Evolutionary conservation across 345 rosid species (phyloP).

Genomic region (Brassica napus): DNA sequence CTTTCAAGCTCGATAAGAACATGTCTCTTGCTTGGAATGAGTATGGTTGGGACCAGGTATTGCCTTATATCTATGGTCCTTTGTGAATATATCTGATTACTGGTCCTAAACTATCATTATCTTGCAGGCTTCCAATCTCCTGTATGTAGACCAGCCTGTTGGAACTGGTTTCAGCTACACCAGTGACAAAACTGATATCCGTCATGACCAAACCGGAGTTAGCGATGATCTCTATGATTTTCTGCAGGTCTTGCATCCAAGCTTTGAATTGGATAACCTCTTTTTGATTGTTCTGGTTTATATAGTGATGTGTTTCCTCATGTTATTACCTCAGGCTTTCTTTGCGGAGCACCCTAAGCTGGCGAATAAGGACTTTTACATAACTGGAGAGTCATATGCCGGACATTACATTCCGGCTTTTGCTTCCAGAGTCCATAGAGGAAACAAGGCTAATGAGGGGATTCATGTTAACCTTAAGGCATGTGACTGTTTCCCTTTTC

Average conservation of each 20-base stretch:
- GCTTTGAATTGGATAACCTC: background rate
- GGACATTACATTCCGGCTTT: slow-evolving; percentile 99
- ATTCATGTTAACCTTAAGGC: slow-evolving; percentile 89
- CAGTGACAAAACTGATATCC: slow-evolving; percentile 79
- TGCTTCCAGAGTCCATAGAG: slow-evolving; percentile 87
- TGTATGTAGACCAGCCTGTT: slow-evolving; percentile 93
- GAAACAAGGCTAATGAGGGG: slow-evolving; percentile 93
- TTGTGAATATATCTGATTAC: too few species aligned
- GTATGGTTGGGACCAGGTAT: slow-evolving; percentile 85
- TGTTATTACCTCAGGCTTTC: slow-evolving; percentile 57
- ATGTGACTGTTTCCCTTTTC: slow-evolving; percentile 6
- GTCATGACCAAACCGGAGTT: slow-evolving; percentile 85
- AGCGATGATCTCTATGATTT: slow-evolving; percentile 91
- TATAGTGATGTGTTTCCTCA: background rate
- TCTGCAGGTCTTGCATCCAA: slow-evolving; percentile 67
- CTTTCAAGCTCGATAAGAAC: slow-evolving; percentile 71
- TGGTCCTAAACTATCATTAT: too few species aligned
- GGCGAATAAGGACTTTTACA: slow-evolving; percentile 77
- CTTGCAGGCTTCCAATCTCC: slow-evolving; percentile 82
- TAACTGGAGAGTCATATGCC: slow-evolving; percentile 98
- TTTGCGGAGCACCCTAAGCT: slow-evolving; percentile 85
- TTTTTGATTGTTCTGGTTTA: background rate
- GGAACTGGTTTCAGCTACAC: slow-evolving; percentile 98
- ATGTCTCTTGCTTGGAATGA: slow-evolving; percentile 92
- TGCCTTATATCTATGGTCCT: too few species aligned